Conservation (phyloP, 2,329 filamentous ascomycete genomes). For the Dactylellina sp. region DNA sequence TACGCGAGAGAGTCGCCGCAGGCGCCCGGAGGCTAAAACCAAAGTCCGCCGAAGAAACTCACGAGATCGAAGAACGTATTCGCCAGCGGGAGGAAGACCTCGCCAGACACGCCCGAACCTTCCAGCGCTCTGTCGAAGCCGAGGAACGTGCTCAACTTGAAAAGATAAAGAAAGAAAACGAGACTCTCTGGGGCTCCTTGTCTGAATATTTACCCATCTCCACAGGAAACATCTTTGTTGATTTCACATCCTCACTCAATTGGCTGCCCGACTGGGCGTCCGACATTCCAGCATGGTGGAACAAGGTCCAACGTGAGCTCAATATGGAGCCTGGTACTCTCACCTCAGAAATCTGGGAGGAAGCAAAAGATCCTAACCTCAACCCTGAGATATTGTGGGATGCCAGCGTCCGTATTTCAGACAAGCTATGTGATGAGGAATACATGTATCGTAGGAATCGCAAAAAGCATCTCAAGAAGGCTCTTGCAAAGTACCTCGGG, state of each 20-base stretch:
- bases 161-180: conserved; percentile 27
- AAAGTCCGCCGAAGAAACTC: conserved; percentile 46
- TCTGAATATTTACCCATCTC: conserved; percentile 41
- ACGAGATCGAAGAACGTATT: conserved; percentile 43
- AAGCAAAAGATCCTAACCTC: conserved; percentile 83
- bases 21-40: conserved; percentile 42
- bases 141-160: conserved; percentile 31
- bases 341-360: conserved; percentile 91
- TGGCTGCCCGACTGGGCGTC: conserved; percentile 55
- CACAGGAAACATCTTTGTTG: conserved; percentile 35
- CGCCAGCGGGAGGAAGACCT: conserved; percentile 50
- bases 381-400: conserved; percentile 89
- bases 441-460: conserved; percentile 77
- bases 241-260: conserved; percentile 48
- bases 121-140: conserved; percentile 43
- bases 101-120: conserved; percentile 43
- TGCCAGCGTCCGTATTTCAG: conserved; percentile 83
- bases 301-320: conserved; percentile 59
- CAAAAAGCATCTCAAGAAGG: conserved; percentile 75
- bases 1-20: conserved; percentile 35
- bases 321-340: conserved; percentile 83
- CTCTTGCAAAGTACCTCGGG: conserved; percentile 83
- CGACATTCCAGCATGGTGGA: conserved; percentile 58
- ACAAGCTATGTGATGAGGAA: conserved; percentile 85
- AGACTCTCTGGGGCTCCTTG: conserved; percentile 40